A percentile compares a stretch with the other conserved stretches of the same genome.
Evolutionary conservation across 2,329 filamentous ascomycete genomes (phyloP).

Genomic region (Fusarium fujikuroi): DNA sequence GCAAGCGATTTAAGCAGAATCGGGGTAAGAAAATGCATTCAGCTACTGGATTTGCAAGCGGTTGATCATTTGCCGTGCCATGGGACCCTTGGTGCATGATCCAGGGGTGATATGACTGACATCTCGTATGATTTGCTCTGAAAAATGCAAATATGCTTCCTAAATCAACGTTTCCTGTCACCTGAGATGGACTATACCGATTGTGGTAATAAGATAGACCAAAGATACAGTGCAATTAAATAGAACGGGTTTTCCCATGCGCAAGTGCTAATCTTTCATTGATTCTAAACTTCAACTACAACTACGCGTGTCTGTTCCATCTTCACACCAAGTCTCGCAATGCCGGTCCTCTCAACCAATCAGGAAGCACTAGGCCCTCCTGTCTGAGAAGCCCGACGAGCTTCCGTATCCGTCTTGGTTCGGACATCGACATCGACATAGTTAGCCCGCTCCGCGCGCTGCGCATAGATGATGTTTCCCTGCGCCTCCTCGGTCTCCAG

Average conservation of each 20-base stretch:
- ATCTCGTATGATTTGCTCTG: constrained; percentile 4
- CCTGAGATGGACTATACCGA: neutral
- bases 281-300: neutral
- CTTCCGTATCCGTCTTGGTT: constrained; percentile 12
- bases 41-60: too few relatives aligned
- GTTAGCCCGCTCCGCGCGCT: constrained; percentile 28
- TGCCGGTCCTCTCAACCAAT: neutral
- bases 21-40: neutral
- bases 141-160: neutral
- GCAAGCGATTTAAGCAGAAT: constrained; percentile 10
- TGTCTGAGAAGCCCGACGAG: neutral
- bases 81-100: neutral
- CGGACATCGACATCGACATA: constrained; percentile 8
- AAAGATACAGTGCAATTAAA: constrained; percentile 29
- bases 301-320: neutral
- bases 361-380: neutral
- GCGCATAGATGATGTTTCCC: constrained; percentile 40
- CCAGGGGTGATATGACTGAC: neutral
- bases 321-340: neutral
- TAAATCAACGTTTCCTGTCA: neutral
- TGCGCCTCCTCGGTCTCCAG: constrained; percentile 44
- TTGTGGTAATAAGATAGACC: constrained; percentile 32
- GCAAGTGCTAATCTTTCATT: neutral
- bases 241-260: neutral
- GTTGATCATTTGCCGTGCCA: neutral